Evolutionary conservation across 1,284 basidiomycete species (phyloP).

Genomic region (Athelia psychrophila): DNA sequence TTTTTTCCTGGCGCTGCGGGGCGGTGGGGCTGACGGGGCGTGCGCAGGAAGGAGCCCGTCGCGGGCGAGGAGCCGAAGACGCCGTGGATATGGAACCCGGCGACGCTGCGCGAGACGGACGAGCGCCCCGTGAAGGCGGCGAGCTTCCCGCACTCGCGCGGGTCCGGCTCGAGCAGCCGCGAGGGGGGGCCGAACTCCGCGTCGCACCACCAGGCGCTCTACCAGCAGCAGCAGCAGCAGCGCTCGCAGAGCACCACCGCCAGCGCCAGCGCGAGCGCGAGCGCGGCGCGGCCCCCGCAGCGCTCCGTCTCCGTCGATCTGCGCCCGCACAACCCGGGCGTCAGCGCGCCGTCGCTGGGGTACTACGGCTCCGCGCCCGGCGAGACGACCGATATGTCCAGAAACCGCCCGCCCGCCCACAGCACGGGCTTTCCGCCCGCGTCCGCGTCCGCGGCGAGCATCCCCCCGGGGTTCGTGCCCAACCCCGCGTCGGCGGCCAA

Average conservation of each 20-base stretch:
- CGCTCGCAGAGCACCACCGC: slow-evolving; percentile 16
- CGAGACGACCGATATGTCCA: neutral
- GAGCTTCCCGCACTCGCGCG: slow-evolving; percentile 17
- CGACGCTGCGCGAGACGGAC: slow-evolving; percentile 25
- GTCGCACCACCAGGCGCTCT: slow-evolving; percentile 2
- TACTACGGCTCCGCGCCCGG: neutral
- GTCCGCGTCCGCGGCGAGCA: neutral
- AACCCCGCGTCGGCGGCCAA: neutral
- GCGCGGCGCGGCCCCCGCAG: neutral
- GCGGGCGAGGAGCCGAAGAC: slow-evolving; percentile 31
- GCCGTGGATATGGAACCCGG: slow-evolving; percentile 45
- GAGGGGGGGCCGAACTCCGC: neutral
- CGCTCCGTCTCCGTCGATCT: too few species aligned
- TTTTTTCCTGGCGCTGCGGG: neutral
- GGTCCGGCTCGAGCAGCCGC: slow-evolving; percentile 2
- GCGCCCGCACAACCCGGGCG: neutral
- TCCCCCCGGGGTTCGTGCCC: neutral
- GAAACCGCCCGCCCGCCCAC: neutral
- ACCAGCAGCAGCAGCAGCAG: slow-evolving; percentile 5
- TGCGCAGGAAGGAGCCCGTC: slow-evolving; percentile 8
- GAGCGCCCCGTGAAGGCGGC: slow-evolving; percentile 25
- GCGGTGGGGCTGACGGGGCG: slow-evolving; percentile 4
- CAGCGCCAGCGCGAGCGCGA: neutral
- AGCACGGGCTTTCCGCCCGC: neutral
- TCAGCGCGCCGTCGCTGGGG: neutral